phyloP scores from a whole-genome alignment of 1,284 basidiomycete genomes.

The Anthracocystis setariae region DNA sequence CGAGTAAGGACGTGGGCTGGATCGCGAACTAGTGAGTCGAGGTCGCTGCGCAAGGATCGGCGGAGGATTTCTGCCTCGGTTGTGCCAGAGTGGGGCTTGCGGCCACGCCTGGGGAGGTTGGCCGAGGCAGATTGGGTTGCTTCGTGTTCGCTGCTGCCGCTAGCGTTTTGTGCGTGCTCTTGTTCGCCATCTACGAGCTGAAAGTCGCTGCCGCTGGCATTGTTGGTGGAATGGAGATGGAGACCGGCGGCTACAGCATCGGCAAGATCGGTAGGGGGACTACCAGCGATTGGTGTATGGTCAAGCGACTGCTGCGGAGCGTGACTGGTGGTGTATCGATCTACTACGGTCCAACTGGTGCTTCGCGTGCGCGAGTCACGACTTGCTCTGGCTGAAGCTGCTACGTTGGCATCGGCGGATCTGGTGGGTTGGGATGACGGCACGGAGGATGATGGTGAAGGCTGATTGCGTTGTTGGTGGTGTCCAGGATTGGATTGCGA shows the following conservation, averaged over 20 bases:
- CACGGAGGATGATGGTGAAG: too few relatives aligned
- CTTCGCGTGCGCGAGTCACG: constrained; percentile 15
- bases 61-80: constrained; percentile 36
- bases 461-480: constrained; percentile 15
- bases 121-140: constrained; percentile 32
- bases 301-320: constrained; percentile 20
- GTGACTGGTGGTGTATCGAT: constrained; percentile 11
- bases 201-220: constrained; percentile 22
- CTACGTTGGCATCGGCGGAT: too few relatives aligned
- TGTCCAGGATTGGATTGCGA: constrained; percentile 8
- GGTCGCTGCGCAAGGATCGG: constrained; percentile 26
- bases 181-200: constrained; percentile 38
- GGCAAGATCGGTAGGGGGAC: constrained; percentile 43
- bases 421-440: constrained; percentile 10
- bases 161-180: constrained; percentile 1
- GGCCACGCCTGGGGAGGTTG: constrained; percentile 10
- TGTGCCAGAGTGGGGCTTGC: constrained; percentile 30
- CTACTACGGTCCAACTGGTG: constrained; percentile 54
- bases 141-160: constrained; percentile 38
- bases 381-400: constrained; percentile 1
- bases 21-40: constrained; percentile 38
- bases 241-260: constrained; percentile 29
- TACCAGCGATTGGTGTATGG: constrained; percentile 44
- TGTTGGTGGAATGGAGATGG: constrained; percentile 13
- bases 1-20: constrained; percentile 40